Conservation (phyloP, 2,329 filamentous ascomycete genomes). For the Diaporthe vexans region DNA sequence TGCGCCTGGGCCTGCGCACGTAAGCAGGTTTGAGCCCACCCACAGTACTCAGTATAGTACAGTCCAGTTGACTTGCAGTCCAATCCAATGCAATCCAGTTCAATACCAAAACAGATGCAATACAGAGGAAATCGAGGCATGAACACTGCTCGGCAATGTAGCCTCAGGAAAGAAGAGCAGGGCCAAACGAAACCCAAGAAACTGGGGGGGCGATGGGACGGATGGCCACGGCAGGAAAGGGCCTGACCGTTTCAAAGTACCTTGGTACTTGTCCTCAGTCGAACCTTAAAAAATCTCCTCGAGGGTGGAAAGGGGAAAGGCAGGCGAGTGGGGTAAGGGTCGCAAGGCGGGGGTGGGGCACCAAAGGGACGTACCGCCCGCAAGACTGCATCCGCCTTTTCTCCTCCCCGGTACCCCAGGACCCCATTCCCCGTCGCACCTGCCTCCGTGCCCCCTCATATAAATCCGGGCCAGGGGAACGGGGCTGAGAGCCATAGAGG, state of each 20-base stretch:
- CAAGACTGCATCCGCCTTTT: neutral
- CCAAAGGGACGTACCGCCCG: neutral
- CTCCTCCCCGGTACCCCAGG: no score
- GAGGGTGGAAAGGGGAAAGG: neutral
- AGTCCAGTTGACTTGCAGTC: neutral
- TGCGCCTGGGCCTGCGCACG: constrained; percentile 1
- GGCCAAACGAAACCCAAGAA: constrained; percentile 10
- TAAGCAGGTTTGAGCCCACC: constrained; percentile 2
- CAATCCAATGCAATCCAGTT: neutral
- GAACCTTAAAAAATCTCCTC: constrained; percentile 11
- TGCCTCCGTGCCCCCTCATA: constrained; percentile 5
- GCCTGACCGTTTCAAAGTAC: constrained; percentile 21
- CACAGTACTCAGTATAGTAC: neutral
- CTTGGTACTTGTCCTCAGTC: neutral
- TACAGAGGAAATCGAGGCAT: neutral
- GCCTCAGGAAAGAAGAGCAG: neutral
- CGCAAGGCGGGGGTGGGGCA: constrained; percentile 21
- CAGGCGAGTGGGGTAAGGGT: neutral
- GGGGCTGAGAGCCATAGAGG: neutral
- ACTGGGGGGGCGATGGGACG: neutral
- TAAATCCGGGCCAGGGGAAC: constrained; percentile 26
- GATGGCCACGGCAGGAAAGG: constrained; percentile 15
- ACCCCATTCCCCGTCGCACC: neutral
- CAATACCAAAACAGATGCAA: neutral
- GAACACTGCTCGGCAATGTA: neutral